Evolutionary conservation across 2,329 filamentous ascomycete species (phyloP).

Genomic region (Aspergillus amoenus): DNA sequence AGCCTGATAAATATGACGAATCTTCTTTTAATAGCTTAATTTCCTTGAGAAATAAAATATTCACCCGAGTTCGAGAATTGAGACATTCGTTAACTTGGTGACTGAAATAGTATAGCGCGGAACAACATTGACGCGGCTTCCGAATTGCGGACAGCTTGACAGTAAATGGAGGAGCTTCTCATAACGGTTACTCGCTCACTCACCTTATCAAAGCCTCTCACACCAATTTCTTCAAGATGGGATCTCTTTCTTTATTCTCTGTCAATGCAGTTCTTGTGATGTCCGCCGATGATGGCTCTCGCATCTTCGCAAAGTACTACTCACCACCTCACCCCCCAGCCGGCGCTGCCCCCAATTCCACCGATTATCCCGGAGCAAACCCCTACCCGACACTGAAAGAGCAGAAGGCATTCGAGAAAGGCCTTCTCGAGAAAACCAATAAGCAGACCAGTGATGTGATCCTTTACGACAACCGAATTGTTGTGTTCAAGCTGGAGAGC

Average conservation of each 20-base stretch:
- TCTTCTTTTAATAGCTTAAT: neutral
- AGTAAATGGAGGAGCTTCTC: slow-evolving; percentile 15
- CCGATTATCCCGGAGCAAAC: slow-evolving; percentile 63
- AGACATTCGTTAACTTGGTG: neutral
- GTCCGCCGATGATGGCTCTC: slow-evolving; percentile 80
- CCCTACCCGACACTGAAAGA: slow-evolving; percentile 88
- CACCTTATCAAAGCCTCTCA: neutral
- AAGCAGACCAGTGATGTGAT: slow-evolving; percentile 97
- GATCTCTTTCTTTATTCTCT: slow-evolving; percentile 72
- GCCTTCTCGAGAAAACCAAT: slow-evolving; percentile 88
- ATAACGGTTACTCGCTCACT: slow-evolving; percentile 1
- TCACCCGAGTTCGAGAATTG: neutral
- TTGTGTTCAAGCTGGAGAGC: slow-evolving; percentile 96
- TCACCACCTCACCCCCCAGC: slow-evolving; percentile 66
- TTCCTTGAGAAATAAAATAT: neutral
- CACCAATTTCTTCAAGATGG: slow-evolving; percentile 54
- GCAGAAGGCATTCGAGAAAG: slow-evolving; percentile 96
- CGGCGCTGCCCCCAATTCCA: slow-evolving; percentile 55
- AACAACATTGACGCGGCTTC: slow-evolving; percentile 24
- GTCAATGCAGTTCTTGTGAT: slow-evolving; percentile 77
- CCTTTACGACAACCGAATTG: slow-evolving; percentile 92
- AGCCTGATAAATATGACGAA: neutral
- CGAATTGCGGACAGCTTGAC: slow-evolving; percentile 26
- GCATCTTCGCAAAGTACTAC: slow-evolving; percentile 96
- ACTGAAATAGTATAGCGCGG: slow-evolving; percentile 18